Percentiles rank a stretch among this genome's conserved stretches.
Evolutionary conservation across 208 protist genomes (phyloP).

Genomic region (Porcisia hertigi): DNA sequence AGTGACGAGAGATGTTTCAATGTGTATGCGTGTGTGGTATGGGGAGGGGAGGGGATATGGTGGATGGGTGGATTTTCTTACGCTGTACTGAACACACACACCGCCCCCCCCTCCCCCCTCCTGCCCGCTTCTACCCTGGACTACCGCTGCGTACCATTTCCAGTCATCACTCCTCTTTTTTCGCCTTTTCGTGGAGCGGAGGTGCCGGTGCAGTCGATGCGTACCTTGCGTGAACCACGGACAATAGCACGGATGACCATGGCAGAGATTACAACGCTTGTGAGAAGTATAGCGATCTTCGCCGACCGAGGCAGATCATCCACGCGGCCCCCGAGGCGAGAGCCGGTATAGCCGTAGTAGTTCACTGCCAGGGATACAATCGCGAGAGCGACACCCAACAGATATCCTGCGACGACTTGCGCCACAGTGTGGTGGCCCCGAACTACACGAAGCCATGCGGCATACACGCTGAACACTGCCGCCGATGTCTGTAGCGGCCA

Average conservation of each 20-base stretch:
- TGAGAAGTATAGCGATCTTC: conserved; percentile 21
- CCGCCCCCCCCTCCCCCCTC: too few species aligned
- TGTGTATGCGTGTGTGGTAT: too few species aligned
- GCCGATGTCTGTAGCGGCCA: conserved; percentile 27
- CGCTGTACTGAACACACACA: background rate
- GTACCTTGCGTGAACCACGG: conserved; percentile 4
- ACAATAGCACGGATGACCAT: conserved; percentile 26
- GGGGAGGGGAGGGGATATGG: background rate
- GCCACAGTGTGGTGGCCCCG: conserved; percentile 54
- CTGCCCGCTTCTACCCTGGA: background rate
- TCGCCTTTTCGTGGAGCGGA: background rate
- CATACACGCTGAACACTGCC: conserved; percentile 44
- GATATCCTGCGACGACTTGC: conserved; percentile 51
- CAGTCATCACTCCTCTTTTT: background rate
- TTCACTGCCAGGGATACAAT: conserved; percentile 27
- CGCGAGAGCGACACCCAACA: conserved; percentile 27
- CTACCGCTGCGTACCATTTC: background rate
- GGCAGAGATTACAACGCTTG: conserved; percentile 12
- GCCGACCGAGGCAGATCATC: conserved; percentile 35
- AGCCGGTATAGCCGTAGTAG: conserved; percentile 38
- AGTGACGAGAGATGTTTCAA: too few species aligned
- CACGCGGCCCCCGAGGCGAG: conserved; percentile 33
- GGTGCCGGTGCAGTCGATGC: background rate
- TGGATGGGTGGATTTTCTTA: background rate
- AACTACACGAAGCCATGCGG: conserved; percentile 33